Percentiles rank a stretch among this genome's conserved stretches.
Conservation (phyloP, 805 yeast genomes). For the Wickerhamiella brachini region DNA sequence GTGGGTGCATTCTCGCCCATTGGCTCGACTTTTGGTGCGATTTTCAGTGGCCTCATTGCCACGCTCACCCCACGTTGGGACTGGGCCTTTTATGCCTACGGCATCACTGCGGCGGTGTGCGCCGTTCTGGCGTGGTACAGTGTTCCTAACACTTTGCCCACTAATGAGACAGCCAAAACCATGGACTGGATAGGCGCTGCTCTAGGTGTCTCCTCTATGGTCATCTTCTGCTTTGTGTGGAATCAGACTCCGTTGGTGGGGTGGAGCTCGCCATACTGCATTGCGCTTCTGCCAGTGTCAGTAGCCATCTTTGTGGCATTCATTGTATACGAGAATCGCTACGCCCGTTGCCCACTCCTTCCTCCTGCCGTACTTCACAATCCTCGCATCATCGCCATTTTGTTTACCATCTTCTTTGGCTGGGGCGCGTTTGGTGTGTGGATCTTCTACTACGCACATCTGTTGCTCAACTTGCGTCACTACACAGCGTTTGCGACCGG, state of each 20-base stretch:
- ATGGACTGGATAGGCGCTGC: conserved; percentile 42
- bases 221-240: conserved; percentile 54
- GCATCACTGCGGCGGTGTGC: conserved; percentile 20
- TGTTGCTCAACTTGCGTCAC: conserved; percentile 35
- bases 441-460: conserved; percentile 47
- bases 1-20: conserved; percentile 52
- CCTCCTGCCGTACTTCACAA: conserved; percentile 24
- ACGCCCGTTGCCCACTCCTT: conserved; percentile 55
- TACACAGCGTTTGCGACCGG: conserved; percentile 35
- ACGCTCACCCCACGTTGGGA: conserved; percentile 15
- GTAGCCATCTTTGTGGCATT: conserved; percentile 33
- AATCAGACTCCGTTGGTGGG: conserved; percentile 65
- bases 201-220: conserved; percentile 45
- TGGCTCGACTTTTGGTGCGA: conserved; percentile 45
- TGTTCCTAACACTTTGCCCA: conserved; percentile 13
- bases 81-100: conserved; percentile 32
- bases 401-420: conserved; percentile 43
- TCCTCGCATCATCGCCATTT: conserved; percentile 31
- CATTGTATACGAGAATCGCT: conserved; percentile 25
- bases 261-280: conserved; percentile 46
- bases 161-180: conserved; percentile 21
- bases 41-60: conserved; percentile 25
- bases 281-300: conserved; percentile 44
- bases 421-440: conserved; percentile 74
- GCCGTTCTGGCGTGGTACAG: conserved; percentile 8